A percentile compares a stretch with the other conserved stretches of the same genome.
Evolutionary conservation across 179 eudicot genomes (phyloP).

Genomic region (Beta macrorhiza): DNA sequence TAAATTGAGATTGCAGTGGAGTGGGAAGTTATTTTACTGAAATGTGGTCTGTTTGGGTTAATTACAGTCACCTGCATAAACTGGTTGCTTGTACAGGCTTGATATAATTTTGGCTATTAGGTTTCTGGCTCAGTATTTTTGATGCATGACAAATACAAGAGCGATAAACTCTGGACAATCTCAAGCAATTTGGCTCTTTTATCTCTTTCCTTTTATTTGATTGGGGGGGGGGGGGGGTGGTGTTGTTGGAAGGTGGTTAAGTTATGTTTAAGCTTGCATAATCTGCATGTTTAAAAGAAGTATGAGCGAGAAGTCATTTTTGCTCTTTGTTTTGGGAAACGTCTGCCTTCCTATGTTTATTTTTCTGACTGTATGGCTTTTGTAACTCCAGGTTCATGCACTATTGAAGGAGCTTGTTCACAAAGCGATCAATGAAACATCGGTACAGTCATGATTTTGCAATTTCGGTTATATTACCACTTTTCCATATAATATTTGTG

Average conservation of each 20-base stretch:
- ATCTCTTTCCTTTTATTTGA: not conserved
- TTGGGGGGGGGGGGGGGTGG: no score
- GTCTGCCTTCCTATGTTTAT: not conserved
- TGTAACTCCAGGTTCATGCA: slow-evolving; percentile 70
- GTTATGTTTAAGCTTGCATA: no score
- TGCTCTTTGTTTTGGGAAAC: not conserved
- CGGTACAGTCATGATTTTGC: slow-evolving; percentile 38
- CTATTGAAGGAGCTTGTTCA: slow-evolving; percentile 82
- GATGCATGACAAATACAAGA: not conserved
- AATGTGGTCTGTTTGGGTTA: not conserved
- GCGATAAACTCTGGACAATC: not conserved
- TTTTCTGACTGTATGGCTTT: slow-evolving; percentile 17
- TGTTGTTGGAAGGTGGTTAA: no score
- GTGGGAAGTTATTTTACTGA: no score
- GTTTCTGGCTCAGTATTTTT: not conserved
- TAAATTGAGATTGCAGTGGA: no score
- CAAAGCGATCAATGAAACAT: slow-evolving; percentile 77
- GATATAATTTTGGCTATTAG: not conserved
- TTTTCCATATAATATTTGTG: no score
- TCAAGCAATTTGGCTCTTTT: not conserved
- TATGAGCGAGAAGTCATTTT: not conserved
- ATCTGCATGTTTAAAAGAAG: no score
- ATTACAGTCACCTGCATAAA: not conserved
- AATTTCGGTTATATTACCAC: not conserved
- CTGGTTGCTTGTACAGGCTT: not conserved